A percentile compares a stretch with the other conserved stretches of the same genome.
These are phyloP conservation scores for Eimeria brunetti DNA, from an alignment of 169 alveolate species.

Conservation along the genomic window DNA sequence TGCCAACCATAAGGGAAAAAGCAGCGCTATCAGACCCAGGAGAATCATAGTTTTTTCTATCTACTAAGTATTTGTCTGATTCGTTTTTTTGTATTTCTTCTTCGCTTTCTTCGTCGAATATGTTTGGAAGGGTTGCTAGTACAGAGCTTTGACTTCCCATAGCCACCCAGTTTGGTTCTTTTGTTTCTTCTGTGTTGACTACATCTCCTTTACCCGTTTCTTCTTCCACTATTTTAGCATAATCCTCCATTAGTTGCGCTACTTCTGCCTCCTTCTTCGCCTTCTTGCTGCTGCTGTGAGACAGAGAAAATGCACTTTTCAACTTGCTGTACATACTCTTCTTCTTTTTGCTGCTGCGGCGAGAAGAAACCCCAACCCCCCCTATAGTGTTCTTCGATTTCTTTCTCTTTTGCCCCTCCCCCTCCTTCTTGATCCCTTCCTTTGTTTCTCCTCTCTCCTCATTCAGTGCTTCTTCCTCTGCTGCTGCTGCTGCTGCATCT, in stretches of 20 bases:
- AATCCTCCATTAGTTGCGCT: neutral
- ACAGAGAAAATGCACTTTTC: slow-evolving; percentile 32
- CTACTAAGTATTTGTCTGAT: neutral
- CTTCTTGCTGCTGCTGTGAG: slow-evolving; percentile 44
- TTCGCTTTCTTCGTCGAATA: slow-evolving; percentile 6
- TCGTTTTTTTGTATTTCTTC: no score
- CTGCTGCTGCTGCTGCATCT: neutral
- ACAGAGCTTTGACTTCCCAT: slow-evolving; percentile 36
- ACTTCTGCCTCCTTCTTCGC: neutral
- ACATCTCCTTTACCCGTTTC: neutral
- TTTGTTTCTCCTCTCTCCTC: neutral
- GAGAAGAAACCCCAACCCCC: neutral
- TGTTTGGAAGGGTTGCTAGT: slow-evolving; percentile 31
- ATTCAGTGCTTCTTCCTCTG: neutral
- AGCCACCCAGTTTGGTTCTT: neutral
- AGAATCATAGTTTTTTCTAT: neutral
- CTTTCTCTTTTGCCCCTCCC: neutral
- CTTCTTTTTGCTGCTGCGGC: slow-evolving; percentile 20
- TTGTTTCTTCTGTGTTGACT: neutral
- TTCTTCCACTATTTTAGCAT: neutral
- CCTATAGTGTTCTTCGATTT: neutral
- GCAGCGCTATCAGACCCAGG: neutral
- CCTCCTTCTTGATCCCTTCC: neutral
- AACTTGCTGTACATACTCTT: slow-evolving; percentile 62
- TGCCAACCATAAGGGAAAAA: neutral